Conservation (phyloP, 345 rosid species). For the Passiflora organensis region DNA sequence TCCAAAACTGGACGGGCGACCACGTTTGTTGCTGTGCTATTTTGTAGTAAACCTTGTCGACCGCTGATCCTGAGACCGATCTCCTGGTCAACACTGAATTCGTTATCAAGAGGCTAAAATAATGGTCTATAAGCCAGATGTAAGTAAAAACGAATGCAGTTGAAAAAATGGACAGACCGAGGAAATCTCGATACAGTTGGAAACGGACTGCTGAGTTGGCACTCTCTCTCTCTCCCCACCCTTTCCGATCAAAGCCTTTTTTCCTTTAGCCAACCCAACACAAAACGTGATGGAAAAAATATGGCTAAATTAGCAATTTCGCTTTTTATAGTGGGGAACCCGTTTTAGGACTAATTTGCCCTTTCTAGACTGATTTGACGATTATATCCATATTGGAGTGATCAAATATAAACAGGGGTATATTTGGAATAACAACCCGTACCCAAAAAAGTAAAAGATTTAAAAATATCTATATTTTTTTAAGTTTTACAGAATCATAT, state of each 20-base stretch:
- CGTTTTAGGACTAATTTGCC: constrained; percentile 15
- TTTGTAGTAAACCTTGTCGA: not conserved
- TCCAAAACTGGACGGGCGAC: too few relatives aligned
- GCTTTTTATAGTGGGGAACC: not conserved
- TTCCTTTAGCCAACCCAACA: too few relatives aligned
- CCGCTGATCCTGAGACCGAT: constrained; percentile 4
- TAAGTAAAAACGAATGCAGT: constrained; percentile 12
- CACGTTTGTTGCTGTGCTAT: too few relatives aligned
- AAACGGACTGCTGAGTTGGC: constrained; percentile 27
- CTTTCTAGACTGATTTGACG: not conserved
- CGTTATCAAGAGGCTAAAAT: not conserved
- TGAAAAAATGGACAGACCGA: constrained; percentile 24
- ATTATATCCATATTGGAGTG: too few relatives aligned
- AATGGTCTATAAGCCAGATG: constrained; percentile 17
- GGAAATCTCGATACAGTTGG: constrained; percentile 22
- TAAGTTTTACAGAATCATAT: too few relatives aligned
- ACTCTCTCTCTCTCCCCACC: not conserved
- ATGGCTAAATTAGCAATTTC: not conserved
- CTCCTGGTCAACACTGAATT: constrained; percentile 7
- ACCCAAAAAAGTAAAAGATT: too few relatives aligned
- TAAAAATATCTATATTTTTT: too few relatives aligned
- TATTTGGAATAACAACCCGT: too few relatives aligned
- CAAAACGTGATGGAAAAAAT: too few relatives aligned
- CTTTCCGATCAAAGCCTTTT: too few relatives aligned
- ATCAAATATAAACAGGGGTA: too few relatives aligned